These are phyloP conservation scores for Metschnikowia peoriensis DNA, from an alignment of 805 yeast species.

Conservation along the genomic window DNA sequence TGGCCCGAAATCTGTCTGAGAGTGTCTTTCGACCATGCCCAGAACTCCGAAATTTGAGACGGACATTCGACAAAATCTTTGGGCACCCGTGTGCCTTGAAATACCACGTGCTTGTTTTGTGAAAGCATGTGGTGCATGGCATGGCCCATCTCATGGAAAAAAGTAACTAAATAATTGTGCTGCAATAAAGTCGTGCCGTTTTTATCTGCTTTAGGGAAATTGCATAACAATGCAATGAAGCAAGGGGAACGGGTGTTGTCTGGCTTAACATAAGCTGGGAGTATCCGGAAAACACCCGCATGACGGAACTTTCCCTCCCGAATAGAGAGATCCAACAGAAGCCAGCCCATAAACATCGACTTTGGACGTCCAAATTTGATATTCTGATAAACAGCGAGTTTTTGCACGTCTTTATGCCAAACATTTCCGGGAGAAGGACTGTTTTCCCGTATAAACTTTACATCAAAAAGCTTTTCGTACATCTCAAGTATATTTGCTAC, in stretches of 20 bases:
- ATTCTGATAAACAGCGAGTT: slow-evolving; percentile 70
- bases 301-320: slow-evolving; percentile 86
- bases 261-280: slow-evolving; percentile 53
- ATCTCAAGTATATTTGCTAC: slow-evolving; percentile 66
- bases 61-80: slow-evolving; percentile 93
- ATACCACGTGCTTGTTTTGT: slow-evolving; percentile 58
- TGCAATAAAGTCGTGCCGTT: slow-evolving; percentile 72
- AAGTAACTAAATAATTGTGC: slow-evolving; percentile 76
- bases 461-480: slow-evolving; percentile 66
- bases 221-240: slow-evolving; percentile 72
- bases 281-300: slow-evolving; percentile 79
- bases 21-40: slow-evolving; percentile 76
- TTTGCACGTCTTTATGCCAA: slow-evolving; percentile 82
- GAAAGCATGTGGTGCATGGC: slow-evolving; percentile 81
- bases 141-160: slow-evolving; percentile 89
- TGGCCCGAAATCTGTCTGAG: slow-evolving; percentile 62
- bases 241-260: slow-evolving; percentile 61
- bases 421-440: slow-evolving; percentile 40
- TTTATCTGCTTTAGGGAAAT: slow-evolving; percentile 73
- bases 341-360: slow-evolving; percentile 63
- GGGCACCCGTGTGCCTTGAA: slow-evolving; percentile 74
- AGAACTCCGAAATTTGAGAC: slow-evolving; percentile 83
- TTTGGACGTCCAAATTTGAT: slow-evolving; percentile 38
- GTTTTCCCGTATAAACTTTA: slow-evolving; percentile 59
- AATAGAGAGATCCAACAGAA: slow-evolving; percentile 80